phyloP scores from a whole-genome alignment of 2,329 filamentous ascomycete species.

The Boeremia exigua region DNA sequence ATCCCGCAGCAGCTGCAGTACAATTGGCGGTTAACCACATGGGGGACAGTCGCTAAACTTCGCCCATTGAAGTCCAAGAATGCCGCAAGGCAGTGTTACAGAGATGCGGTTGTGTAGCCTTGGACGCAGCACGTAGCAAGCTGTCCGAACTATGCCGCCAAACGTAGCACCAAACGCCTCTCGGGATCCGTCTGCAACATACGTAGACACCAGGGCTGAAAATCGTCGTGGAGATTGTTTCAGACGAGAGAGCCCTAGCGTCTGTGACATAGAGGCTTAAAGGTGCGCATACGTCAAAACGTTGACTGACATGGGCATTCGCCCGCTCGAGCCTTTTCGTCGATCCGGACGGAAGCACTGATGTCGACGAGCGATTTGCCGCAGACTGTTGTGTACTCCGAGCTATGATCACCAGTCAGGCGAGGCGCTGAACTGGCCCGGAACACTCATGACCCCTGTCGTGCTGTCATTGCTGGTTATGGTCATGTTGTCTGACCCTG shows the following conservation, averaged over 20 bases:
- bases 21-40: constrained; percentile 14
- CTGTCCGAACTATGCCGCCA: constrained; percentile 28
- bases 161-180: constrained; percentile 36
- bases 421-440: neutral
- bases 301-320: neutral
- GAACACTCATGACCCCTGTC: neutral
- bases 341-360: neutral
- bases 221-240: constrained; percentile 26
- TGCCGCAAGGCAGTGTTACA: constrained; percentile 23
- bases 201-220: constrained; percentile 26
- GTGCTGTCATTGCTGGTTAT: constrained; percentile 31
- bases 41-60: constrained; percentile 25
- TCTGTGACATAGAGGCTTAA: constrained; percentile 9
- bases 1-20: constrained; percentile 14
- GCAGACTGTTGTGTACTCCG: neutral
- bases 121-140: constrained; percentile 28
- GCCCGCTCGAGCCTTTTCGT: neutral
- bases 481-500: constrained; percentile 36
- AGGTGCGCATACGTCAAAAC: neutral
- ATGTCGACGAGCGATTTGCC: neutral
- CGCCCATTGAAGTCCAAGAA: constrained; percentile 24
- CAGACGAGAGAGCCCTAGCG: constrained; percentile 6
- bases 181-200: constrained; percentile 27
- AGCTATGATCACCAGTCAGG: constrained; percentile 6
- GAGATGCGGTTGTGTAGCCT: constrained; percentile 19